A percentile compares a stretch with the other conserved stretches of the same genome.
phyloP scores from a whole-genome alignment of 345 rosid species.

The Aurinia saxatilis region DNA sequence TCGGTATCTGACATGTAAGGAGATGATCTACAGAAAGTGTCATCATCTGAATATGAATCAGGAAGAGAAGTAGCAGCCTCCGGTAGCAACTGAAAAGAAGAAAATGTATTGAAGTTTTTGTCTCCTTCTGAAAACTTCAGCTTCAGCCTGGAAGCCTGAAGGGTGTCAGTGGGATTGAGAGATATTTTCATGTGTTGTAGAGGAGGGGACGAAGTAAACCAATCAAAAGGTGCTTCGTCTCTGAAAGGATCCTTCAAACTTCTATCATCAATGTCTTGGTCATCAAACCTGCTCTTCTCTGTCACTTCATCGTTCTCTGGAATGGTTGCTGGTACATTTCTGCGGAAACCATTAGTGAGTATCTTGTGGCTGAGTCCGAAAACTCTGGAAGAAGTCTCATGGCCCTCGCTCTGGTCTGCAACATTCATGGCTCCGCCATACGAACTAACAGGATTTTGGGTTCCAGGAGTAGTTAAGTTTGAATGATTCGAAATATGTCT shows the following conservation, averaged over 20 bases:
- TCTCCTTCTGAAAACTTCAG: constrained; percentile 59
- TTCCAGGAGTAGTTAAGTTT: constrained; percentile 41
- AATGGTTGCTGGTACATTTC: constrained; percentile 36
- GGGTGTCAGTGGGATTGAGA: constrained; percentile 58
- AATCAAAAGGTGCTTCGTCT: constrained; percentile 33
- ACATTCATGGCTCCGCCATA: not conserved
- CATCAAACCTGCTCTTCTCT: constrained; percentile 16
- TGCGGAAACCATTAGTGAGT: constrained; percentile 50
- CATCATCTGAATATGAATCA: constrained; percentile 69
- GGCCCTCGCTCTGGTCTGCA: constrained; percentile 11
- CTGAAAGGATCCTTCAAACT: constrained; percentile 33
- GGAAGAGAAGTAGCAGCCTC: constrained; percentile 35
- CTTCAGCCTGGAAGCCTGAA: constrained; percentile 58
- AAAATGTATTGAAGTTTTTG: constrained; percentile 44
- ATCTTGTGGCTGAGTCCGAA: constrained; percentile 64
- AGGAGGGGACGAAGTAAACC: constrained; percentile 75
- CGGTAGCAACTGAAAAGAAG: constrained; percentile 89
- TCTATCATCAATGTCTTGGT: constrained; percentile 22
- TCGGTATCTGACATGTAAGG: constrained; percentile 62
- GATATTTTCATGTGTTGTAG: constrained; percentile 87
- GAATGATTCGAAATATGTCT: constrained; percentile 2
- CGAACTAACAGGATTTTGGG: not conserved
- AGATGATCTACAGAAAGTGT: constrained; percentile 81
- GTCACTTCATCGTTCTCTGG: constrained; percentile 24
- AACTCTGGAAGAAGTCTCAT: constrained; percentile 36